Conservation (phyloP, 495 filamentous ascomycete genomes). For the Astrothelium subdiscretum region DNA sequence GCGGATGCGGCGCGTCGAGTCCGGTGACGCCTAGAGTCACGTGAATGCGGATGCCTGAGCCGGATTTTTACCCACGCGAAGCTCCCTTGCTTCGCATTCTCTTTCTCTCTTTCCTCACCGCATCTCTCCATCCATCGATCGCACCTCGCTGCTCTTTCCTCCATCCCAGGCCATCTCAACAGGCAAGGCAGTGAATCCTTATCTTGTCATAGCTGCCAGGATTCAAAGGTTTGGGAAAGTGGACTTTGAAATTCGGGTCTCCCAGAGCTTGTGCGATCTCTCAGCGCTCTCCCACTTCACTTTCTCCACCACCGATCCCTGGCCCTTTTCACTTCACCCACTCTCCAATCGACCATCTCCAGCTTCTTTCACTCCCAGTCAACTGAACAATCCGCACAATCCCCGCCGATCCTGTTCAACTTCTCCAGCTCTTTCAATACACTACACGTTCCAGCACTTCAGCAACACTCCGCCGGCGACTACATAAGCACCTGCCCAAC, state of each 20-base stretch:
- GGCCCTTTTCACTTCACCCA: constrained; percentile 12
- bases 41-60: no score
- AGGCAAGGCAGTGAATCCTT: neutral
- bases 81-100: neutral
- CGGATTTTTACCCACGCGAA: no score
- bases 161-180: neutral
- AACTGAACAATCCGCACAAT: constrained; percentile 2
- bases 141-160: constrained; percentile 1
- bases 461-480: neutral
- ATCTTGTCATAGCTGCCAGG: neutral
- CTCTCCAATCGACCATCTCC: constrained; percentile 12
- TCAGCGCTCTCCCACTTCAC: constrained; percentile 11
- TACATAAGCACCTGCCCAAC: constrained; percentile 9
- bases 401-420: constrained; percentile 20
- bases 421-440: constrained; percentile 10
- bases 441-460: constrained; percentile 13
- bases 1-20: no score
- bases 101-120: neutral
- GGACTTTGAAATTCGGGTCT: constrained; percentile 3
- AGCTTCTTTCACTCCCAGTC: neutral
- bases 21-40: constrained; percentile 21
- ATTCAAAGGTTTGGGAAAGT: constrained; percentile 11
- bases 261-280: constrained; percentile 6
- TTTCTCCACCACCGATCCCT: neutral
- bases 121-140: no score